Conservation (phyloP, 2,329 filamentous ascomycete genomes). For the Epichloe aotearoae region DNA sequence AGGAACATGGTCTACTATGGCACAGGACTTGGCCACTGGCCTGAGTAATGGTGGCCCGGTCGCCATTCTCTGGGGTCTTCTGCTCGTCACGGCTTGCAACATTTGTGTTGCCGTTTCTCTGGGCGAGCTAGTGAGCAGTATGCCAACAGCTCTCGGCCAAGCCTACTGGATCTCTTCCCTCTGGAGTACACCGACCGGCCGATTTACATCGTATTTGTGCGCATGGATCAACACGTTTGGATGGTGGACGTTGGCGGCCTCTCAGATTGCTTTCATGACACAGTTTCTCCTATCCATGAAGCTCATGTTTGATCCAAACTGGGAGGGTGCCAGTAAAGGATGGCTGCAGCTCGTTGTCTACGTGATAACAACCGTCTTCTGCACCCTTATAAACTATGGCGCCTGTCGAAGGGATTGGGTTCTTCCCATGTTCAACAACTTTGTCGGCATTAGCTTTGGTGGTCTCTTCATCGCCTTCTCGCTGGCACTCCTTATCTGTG, state of each 20-base stretch:
- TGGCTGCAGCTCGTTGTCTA: constrained; percentile 45
- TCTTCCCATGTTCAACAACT: constrained; percentile 39
- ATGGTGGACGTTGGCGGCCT: constrained; percentile 44
- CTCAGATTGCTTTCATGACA: constrained; percentile 44
- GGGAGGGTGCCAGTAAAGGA: constrained; percentile 29
- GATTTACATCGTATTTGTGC: constrained; percentile 41
- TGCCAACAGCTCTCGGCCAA: constrained; percentile 48
- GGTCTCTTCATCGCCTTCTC: constrained; percentile 38
- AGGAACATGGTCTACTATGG: constrained; percentile 45
- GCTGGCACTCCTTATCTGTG: constrained; percentile 36
- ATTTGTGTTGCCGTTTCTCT: constrained; percentile 40
- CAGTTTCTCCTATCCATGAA: constrained; percentile 45
- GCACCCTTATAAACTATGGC: constrained; percentile 37
- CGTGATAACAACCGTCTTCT: constrained; percentile 31
- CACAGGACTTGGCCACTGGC: constrained; percentile 33
- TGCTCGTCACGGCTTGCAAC: constrained; percentile 38
- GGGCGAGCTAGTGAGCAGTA: constrained; percentile 42
- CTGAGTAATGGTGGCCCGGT: constrained; percentile 41
- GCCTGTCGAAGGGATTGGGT: constrained; percentile 30
- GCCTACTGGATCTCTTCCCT: constrained; percentile 38
- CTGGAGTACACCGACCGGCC: constrained; percentile 25
- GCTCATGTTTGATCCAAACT: constrained; percentile 35
- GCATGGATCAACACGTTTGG: constrained; percentile 49
- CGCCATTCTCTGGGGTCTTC: constrained; percentile 41
- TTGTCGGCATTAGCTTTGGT: constrained; percentile 39